phyloP scores from a whole-genome alignment of 805 yeast species.

The Grigorovia jiainica region DNA sequence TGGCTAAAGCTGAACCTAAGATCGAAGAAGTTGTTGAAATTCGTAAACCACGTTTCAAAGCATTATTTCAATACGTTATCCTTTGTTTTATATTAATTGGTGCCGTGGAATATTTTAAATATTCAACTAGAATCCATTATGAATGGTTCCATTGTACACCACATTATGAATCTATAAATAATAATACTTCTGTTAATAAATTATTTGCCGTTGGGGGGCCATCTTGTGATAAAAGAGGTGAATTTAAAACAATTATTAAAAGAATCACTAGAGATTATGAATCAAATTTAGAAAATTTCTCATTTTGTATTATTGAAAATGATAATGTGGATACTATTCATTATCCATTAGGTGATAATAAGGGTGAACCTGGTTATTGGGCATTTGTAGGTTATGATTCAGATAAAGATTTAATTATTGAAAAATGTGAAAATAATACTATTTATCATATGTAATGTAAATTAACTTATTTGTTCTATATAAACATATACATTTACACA shows the following conservation, averaged over 20 bases:
- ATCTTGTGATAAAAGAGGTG: constrained; percentile 37
- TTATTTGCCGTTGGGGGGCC: constrained; percentile 35
- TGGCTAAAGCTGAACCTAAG: neutral
- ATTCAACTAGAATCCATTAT: constrained; percentile 31
- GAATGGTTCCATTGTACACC: constrained; percentile 38
- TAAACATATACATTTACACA: too few species aligned
- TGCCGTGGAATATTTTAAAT: constrained; percentile 36
- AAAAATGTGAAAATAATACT: constrained; percentile 20
- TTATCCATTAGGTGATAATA: constrained; percentile 26
- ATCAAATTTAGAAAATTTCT: constrained; percentile 28
- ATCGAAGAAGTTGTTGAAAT: constrained; percentile 1
- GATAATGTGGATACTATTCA: constrained; percentile 19
- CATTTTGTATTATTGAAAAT: constrained; percentile 33
- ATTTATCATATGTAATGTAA: constrained; percentile 24
- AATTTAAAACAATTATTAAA: constrained; percentile 32
- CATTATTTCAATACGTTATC: constrained; percentile 23
- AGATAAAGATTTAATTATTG: constrained; percentile 15
- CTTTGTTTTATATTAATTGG: constrained; percentile 29
- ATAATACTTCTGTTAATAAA: constrained; percentile 22
- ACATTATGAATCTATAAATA: constrained; percentile 5
- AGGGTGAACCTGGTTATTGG: constrained; percentile 29
- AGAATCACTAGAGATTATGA: constrained; percentile 32
- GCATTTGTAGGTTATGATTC: constrained; percentile 27
- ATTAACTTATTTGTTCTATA: too few species aligned
- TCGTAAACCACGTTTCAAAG: constrained; percentile 8